Conservation (phyloP, 169 alveolate genomes). For the Babesia sp. region DNA sequence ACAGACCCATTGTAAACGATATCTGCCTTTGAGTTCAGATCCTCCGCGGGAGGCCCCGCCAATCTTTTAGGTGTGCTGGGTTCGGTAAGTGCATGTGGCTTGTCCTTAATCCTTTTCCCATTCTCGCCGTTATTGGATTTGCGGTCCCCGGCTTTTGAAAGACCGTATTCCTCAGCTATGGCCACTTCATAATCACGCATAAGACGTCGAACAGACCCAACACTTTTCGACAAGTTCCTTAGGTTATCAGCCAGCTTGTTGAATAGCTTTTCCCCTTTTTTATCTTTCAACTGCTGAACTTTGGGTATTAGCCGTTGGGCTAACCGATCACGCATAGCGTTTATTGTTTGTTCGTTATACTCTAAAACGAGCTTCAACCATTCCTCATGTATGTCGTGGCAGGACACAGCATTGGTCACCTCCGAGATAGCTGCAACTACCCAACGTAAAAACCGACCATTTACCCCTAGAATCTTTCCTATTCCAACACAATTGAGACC, state of each 20-base stretch:
- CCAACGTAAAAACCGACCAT: conserved; percentile 63
- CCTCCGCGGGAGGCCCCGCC: not conserved
- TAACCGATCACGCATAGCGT: conserved; percentile 13
- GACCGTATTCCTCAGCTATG: not conserved
- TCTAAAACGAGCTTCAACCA: conserved; percentile 46
- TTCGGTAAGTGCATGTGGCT: not conserved
- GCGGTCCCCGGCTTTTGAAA: not conserved
- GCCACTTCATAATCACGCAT: conserved; percentile 42
- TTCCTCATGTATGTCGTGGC: conserved; percentile 36
- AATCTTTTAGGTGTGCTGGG: not conserved
- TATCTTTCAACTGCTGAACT: conserved; percentile 5
- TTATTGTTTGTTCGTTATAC: conserved; percentile 41
- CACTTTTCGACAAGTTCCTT: conserved; percentile 31
- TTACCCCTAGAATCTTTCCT: conserved; percentile 25
- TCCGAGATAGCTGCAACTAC: conserved; percentile 37
- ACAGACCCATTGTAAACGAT: not conserved
- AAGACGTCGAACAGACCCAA: conserved; percentile 29
- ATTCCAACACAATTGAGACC: conserved; percentile 52
- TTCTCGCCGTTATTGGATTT: not conserved
- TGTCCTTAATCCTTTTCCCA: not conserved
- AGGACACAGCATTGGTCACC: conserved; percentile 61
- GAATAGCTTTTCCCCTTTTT: conserved; percentile 13
- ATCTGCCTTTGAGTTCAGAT: not conserved
- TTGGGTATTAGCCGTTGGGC: conserved; percentile 18
- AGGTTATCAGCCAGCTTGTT: conserved; percentile 21